A percentile compares a stretch with the other conserved stretches of the same genome.
Conservation (phyloP, 306 rosid genomes). For the Rosa rugosa region DNA sequence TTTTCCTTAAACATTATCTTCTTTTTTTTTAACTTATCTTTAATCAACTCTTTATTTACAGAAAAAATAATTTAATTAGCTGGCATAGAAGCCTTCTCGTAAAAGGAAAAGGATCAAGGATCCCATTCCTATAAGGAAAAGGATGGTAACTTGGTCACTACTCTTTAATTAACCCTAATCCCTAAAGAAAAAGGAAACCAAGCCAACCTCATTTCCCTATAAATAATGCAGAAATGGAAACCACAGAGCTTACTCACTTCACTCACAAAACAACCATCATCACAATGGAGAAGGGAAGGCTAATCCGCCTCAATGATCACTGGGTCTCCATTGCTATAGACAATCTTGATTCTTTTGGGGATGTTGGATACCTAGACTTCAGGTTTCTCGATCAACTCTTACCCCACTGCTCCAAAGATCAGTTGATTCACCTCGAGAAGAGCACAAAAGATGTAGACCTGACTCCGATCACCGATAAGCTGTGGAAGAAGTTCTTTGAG, state of each 20-base stretch:
- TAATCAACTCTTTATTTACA: too few relatives aligned
- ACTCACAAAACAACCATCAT: not conserved
- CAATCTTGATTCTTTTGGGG: not conserved
- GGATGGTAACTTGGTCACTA: not conserved
- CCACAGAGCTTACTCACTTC: not conserved
- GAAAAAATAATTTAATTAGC: too few relatives aligned
- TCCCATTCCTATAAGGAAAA: too few relatives aligned
- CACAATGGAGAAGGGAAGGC: not conserved
- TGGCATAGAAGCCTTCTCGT: too few relatives aligned
- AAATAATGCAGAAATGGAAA: too few relatives aligned
- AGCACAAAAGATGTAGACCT: not conserved
- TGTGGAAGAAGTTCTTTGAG: not conserved
- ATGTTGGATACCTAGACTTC: not conserved
- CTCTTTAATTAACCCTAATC: not conserved
- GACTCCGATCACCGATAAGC: not conserved
- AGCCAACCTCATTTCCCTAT: too few relatives aligned
- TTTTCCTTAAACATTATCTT: too few relatives aligned
- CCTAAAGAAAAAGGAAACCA: not conserved
- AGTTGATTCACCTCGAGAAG: not conserved
- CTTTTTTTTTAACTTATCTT: too few relatives aligned
- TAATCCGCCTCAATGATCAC: not conserved
- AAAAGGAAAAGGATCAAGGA: too few relatives aligned
- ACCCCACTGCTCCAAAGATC: not conserved
- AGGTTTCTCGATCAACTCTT: not conserved
- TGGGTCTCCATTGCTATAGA: not conserved